These are phyloP conservation scores for Collybia nuda DNA, from an alignment of 768 basidiomycete genomes.

Conservation along the genomic window DNA sequence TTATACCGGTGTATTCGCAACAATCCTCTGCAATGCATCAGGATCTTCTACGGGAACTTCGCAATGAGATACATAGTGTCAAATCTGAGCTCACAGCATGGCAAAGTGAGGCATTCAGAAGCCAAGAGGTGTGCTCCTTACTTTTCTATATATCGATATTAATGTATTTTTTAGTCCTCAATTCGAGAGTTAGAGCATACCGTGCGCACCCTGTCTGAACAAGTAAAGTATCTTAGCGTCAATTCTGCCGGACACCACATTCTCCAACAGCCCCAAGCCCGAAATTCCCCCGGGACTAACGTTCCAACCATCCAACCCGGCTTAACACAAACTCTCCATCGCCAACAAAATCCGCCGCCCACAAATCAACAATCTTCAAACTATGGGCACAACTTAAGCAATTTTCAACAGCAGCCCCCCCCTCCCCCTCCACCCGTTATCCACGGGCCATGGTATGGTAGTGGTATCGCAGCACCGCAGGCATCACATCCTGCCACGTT, in stretches of 20 bases:
- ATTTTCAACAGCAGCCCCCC: constrained; percentile 34
- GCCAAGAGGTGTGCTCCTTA: constrained; percentile 64
- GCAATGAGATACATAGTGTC: constrained; percentile 70
- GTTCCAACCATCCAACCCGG: constrained; percentile 35
- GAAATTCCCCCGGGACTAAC: constrained; percentile 39
- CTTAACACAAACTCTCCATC: constrained; percentile 38
- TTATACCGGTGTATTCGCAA: constrained; percentile 76
- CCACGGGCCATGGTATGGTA: constrained; percentile 61
- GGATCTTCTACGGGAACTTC: constrained; percentile 74
- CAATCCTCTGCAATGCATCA: constrained; percentile 79
- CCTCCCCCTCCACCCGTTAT: constrained; percentile 30
- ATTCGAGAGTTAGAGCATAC: constrained; percentile 83
- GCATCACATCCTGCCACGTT: constrained; percentile 78
- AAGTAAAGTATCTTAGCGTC: constrained; percentile 76
- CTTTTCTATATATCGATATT: constrained; percentile 7
- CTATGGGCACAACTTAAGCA: constrained; percentile 35
- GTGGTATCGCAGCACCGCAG: constrained; percentile 75
- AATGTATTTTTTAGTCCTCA: constrained; percentile 44
- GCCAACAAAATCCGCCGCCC: constrained; percentile 41
- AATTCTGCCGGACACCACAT: constrained; percentile 44
- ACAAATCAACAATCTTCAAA: constrained; percentile 34
- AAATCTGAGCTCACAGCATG: constrained; percentile 80
- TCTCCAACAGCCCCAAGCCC: constrained; percentile 39
- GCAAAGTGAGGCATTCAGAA: constrained; percentile 77
- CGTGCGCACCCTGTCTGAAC: constrained; percentile 73